phyloP scores from a whole-genome alignment of 129 eudicot species.

The Centella asiatica region DNA sequence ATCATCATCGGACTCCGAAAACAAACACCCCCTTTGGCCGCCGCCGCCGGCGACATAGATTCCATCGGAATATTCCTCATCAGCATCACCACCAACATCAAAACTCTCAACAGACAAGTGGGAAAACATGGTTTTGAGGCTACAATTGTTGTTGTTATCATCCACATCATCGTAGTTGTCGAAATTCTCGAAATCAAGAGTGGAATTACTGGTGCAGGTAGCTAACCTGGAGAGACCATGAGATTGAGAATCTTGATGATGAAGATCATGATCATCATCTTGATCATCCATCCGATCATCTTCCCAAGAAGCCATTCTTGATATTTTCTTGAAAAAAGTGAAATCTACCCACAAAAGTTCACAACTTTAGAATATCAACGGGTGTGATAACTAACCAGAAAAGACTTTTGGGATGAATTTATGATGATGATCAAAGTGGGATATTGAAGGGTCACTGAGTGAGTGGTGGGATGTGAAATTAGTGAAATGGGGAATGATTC shows the following conservation, averaged over 20 bases:
- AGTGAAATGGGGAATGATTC: neutral
- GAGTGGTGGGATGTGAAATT: neutral
- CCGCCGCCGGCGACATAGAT: neutral
- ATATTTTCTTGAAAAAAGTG: neutral
- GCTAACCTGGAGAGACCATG: slow-evolving; percentile 8
- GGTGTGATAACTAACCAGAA: neutral
- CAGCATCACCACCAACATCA: slow-evolving; percentile 10
- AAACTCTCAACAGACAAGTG: slow-evolving; percentile 10
- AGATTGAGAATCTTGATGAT: slow-evolving; percentile 5
- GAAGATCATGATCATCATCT: neutral
- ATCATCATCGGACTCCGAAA: slow-evolving; percentile 6
- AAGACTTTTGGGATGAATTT: neutral
- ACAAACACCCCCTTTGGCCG: neutral
- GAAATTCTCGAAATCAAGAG: neutral
- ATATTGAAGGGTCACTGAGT: neutral
- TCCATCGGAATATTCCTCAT: slow-evolving; percentile 4
- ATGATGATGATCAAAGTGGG: neutral
- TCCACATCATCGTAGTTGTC: slow-evolving; percentile 1
- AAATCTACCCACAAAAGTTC: neutral
- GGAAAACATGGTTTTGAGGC: slow-evolving; percentile 3
- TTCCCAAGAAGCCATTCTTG: slow-evolving; percentile 8
- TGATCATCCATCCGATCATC: slow-evolving; percentile 10
- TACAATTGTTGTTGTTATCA: neutral
- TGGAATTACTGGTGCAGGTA: slow-evolving; percentile 7
- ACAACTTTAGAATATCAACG: neutral